Percentiles rank a stretch among this genome's conserved stretches.
Evolutionary conservation across 1,284 basidiomycete species (phyloP).

Genomic region (Naganishia albida): DNA sequence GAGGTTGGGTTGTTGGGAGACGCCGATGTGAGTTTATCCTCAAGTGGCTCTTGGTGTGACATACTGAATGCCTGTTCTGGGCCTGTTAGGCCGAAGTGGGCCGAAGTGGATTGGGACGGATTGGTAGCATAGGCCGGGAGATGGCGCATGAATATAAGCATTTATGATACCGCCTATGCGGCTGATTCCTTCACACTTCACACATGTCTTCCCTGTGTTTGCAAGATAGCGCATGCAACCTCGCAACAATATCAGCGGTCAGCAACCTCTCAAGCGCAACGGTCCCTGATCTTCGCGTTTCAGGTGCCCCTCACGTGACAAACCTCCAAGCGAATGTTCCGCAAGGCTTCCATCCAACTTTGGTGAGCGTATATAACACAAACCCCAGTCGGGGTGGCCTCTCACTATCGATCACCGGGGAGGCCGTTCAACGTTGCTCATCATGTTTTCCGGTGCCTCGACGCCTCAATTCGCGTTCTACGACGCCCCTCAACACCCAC

Average conservation of each 20-base stretch:
- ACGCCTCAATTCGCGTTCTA: neutral
- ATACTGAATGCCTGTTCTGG: neutral
- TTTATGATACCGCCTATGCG: too few relatives aligned
- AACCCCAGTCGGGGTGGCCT: neutral
- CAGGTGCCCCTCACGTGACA: conserved; percentile 16
- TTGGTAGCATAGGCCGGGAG: conserved; percentile 12
- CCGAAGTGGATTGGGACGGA: conserved; percentile 52
- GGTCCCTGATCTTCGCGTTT: conserved; percentile 3
- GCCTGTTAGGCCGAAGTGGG: conserved; percentile 48
- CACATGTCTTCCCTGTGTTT: too few relatives aligned
- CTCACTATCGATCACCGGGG: neutral
- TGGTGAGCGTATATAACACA: neutral
- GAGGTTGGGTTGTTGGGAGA: conserved; percentile 50
- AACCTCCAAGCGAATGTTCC: neutral
- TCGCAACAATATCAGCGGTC: too few relatives aligned
- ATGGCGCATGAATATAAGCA: too few relatives aligned
- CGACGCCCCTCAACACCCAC: neutral
- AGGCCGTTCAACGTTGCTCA: neutral
- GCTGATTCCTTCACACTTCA: too few relatives aligned
- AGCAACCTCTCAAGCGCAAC: too few relatives aligned
- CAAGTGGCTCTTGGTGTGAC: neutral
- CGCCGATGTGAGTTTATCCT: conserved; percentile 42
- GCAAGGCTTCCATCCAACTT: neutral
- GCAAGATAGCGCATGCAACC: too few relatives aligned
- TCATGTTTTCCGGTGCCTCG: conserved; percentile 11